A percentile compares a stretch with the other conserved stretches of the same genome.
phyloP scores from a whole-genome alignment of 2,329 filamentous ascomycete species.

The Alternaria sp. region DNA sequence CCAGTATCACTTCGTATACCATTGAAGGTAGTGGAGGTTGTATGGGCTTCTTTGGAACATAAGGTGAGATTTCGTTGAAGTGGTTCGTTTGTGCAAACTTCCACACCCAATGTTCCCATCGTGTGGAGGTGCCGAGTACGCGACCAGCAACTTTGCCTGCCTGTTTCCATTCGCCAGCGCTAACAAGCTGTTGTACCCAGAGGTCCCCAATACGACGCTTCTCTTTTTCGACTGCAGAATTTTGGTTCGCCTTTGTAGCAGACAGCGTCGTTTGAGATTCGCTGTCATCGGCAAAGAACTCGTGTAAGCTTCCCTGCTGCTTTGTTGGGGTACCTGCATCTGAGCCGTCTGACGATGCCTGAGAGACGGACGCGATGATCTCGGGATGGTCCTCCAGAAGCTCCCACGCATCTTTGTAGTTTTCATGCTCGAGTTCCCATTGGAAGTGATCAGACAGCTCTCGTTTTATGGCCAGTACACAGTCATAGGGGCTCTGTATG shows the following conservation, averaged over 20 bases:
- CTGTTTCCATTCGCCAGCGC: constrained; percentile 73
- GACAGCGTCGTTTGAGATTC: constrained; percentile 67
- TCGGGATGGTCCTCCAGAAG: constrained; percentile 89
- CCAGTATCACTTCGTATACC: constrained; percentile 87
- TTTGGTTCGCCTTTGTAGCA: constrained; percentile 59
- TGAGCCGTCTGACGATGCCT: constrained; percentile 48
- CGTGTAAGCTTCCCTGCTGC: constrained; percentile 55
- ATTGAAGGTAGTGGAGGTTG: constrained; percentile 78
- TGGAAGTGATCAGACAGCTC: constrained; percentile 83
- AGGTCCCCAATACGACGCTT: constrained; percentile 90
- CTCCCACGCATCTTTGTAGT: constrained; percentile 87
- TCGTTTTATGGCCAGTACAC: constrained; percentile 86
- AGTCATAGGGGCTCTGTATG: constrained; percentile 96
- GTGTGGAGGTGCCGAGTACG: constrained; percentile 77
- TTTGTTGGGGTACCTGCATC: constrained; percentile 54
- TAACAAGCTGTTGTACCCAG: constrained; percentile 87
- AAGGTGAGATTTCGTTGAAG: constrained; percentile 87
- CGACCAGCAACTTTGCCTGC: constrained; percentile 83
- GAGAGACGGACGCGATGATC: constrained; percentile 54
- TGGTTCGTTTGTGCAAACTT: constrained; percentile 84
- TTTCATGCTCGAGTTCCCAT: constrained; percentile 83
- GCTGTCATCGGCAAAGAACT: constrained; percentile 76
- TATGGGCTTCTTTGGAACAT: constrained; percentile 79
- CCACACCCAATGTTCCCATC: constrained; percentile 97
- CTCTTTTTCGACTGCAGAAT: constrained; percentile 78